These are phyloP conservation scores for Dalechampia spathulata DNA, from an alignment of 441 rosid species.

Conservation along the genomic window DNA sequence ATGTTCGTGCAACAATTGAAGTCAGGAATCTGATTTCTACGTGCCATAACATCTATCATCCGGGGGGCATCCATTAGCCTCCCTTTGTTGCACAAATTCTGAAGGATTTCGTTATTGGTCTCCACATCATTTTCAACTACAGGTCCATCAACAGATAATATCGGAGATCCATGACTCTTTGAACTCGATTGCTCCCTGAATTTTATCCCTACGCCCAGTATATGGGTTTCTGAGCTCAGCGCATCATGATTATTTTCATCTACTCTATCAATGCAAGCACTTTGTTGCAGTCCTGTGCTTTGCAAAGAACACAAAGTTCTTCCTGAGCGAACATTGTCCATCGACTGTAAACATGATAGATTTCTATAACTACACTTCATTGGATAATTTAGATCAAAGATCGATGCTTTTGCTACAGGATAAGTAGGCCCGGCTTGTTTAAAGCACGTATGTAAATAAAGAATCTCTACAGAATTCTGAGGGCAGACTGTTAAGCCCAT, in stretches of 20 bases:
- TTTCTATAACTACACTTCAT: conserved; percentile 7
- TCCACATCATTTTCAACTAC: conserved; percentile 45
- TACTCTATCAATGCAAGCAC: conserved; percentile 29
- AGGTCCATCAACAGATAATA: conserved; percentile 34
- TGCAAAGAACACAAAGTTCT: conserved; percentile 22
- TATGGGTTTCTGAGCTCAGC: conserved; percentile 29
- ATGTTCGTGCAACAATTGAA: conserved; percentile 61
- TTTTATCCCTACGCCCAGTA: conserved; percentile 17
- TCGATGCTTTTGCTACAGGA: conserved; percentile 7
- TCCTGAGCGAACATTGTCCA: conserved; percentile 17
- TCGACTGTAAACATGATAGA: conserved; percentile 19
- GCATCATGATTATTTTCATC: conserved; percentile 38
- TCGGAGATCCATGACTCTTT: conserved; percentile 22
- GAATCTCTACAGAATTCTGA: conserved; percentile 28
- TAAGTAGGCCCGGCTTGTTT: conserved; percentile 21
- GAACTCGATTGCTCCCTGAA: conserved; percentile 21
- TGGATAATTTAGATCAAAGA: conserved; percentile 14
- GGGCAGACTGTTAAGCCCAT: conserved; percentile 39
- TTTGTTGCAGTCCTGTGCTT: conserved; percentile 29
- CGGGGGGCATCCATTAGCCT: conserved; percentile 44
- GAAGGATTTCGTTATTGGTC: conserved; percentile 59
- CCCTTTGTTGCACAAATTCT: conserved; percentile 43
- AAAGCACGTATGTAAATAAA: conserved; percentile 15
- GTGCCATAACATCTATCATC: conserved; percentile 68
- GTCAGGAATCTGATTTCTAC: conserved; percentile 63